Evolutionary conservation across 148 eudicot genomes (phyloP).

Genomic region (Polygonum aviculare): DNA sequence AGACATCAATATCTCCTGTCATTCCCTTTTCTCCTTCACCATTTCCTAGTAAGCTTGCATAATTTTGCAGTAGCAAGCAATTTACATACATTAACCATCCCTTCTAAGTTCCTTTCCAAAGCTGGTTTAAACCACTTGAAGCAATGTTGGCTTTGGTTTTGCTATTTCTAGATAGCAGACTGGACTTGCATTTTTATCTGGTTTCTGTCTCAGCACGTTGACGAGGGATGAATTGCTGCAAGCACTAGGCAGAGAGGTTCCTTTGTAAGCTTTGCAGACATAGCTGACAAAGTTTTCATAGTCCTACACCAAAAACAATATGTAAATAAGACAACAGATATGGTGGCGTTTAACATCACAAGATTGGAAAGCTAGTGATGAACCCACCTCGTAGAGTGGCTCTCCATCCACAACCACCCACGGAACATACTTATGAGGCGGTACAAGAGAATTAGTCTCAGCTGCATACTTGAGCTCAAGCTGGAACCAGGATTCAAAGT

Average conservation of each 20-base stretch:
- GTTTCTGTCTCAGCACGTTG: slow-evolving; percentile 1
- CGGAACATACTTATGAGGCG: slow-evolving; percentile 73
- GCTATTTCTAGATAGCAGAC: slow-evolving; percentile 20
- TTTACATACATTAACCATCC: not conserved
- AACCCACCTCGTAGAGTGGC: slow-evolving; percentile 67
- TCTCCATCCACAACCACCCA: slow-evolving; percentile 84
- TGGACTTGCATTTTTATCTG: slow-evolving; percentile 8
- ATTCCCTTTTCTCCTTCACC: not conserved
- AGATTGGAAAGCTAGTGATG: not conserved
- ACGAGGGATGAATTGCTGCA: slow-evolving; percentile 30
- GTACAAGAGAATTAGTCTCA: slow-evolving; percentile 50
- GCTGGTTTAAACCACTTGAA: slow-evolving; percentile 14
- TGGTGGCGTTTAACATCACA: not conserved
- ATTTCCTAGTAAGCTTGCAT: not conserved
- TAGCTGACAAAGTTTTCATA: slow-evolving; percentile 46
- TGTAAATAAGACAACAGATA: not conserved
- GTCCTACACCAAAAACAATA: slow-evolving; percentile 32
- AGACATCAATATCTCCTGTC: not conserved
- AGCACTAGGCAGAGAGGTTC: slow-evolving; percentile 38
- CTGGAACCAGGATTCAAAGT: slow-evolving; percentile 33
- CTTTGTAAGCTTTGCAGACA: slow-evolving; percentile 70
- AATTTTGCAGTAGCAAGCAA: not conserved
- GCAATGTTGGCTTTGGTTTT: slow-evolving; percentile 10
- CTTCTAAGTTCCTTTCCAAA: not conserved
- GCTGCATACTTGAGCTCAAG: slow-evolving; percentile 63